Evolutionary conservation across 345 rosid species (phyloP).

Genomic region (Rhizophora mangle): DNA sequence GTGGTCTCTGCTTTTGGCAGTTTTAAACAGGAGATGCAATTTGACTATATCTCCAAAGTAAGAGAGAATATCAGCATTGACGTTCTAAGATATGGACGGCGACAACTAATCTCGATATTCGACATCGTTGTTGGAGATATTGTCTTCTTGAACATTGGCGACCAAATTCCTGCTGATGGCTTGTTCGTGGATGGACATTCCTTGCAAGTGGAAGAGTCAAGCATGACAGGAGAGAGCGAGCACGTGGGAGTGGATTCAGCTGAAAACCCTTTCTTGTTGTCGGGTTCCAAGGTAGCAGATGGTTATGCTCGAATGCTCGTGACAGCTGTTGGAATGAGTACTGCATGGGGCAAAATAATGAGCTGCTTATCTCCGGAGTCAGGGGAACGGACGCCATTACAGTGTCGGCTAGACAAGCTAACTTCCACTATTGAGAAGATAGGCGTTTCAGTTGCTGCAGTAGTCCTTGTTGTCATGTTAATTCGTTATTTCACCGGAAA

Average conservation of each 20-base stretch:
- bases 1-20: slow-evolving; percentile 29
- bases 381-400: slow-evolving; percentile 28
- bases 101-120: slow-evolving; percentile 25
- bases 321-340: slow-evolving; percentile 32
- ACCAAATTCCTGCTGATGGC: slow-evolving; percentile 33
- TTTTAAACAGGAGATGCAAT: slow-evolving; percentile 26
- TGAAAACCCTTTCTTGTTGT: slow-evolving; percentile 29
- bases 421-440: slow-evolving; percentile 26
- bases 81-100: slow-evolving; percentile 18
- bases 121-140: slow-evolving; percentile 32
- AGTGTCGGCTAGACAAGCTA: slow-evolving; percentile 23
- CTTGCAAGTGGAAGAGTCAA: slow-evolving; percentile 26
- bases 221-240: slow-evolving; percentile 36
- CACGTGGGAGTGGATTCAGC: slow-evolving; percentile 18
- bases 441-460: slow-evolving; percentile 28
- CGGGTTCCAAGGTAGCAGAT: slow-evolving; percentile 31
- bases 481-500: slow-evolving; percentile 30
- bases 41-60: slow-evolving; percentile 20
- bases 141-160: slow-evolving; percentile 30
- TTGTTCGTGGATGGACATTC: slow-evolving; percentile 29
- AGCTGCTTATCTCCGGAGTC: slow-evolving; percentile 16
- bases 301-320: slow-evolving; percentile 29
- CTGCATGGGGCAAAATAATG: slow-evolving; percentile 34
- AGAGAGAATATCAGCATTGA: slow-evolving; percentile 19
- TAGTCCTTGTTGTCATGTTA: slow-evolving; percentile 29